phyloP scores from a whole-genome alignment of 148 eudicot genomes.

The Persicaria maculosa region DNA sequence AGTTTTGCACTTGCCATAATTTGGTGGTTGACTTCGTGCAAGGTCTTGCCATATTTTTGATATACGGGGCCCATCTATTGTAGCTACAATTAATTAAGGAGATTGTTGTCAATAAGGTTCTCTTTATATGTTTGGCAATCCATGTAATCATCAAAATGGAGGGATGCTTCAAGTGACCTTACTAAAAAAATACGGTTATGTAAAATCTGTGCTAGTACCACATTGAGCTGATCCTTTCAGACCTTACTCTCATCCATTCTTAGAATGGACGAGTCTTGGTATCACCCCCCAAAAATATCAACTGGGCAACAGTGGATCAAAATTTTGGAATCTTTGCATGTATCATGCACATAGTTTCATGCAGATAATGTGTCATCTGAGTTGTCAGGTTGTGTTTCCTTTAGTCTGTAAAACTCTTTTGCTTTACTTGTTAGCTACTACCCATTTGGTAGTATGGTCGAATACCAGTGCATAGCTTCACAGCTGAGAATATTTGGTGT shows the following conservation, averaged over 20 bases:
- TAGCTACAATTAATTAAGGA: neutral
- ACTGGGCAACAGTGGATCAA: neutral
- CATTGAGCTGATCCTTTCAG: constrained; percentile 1
- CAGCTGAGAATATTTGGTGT: neutral
- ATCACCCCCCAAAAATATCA: neutral
- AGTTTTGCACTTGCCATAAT: neutral
- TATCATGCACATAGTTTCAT: neutral
- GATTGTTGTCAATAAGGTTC: neutral
- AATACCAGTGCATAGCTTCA: neutral
- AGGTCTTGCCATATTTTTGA: neutral
- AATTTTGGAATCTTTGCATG: neutral
- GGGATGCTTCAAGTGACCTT: neutral
- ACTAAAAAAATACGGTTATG: neutral
- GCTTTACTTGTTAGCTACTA: neutral
- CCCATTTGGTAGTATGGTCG: neutral
- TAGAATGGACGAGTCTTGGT: neutral
- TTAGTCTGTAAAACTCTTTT: neutral
- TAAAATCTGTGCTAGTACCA: neutral
- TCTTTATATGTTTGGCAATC: neutral
- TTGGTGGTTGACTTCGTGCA: neutral
- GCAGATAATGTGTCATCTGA: neutral
- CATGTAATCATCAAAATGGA: neutral
- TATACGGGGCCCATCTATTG: neutral
- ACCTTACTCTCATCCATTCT: neutral
- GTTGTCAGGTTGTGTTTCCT: neutral